Percentiles rank a stretch among this genome's conserved stretches.
phyloP scores from a whole-genome alignment of 2,329 filamentous ascomycete genomes.

The Pseudogymnoascus sp. region DNA sequence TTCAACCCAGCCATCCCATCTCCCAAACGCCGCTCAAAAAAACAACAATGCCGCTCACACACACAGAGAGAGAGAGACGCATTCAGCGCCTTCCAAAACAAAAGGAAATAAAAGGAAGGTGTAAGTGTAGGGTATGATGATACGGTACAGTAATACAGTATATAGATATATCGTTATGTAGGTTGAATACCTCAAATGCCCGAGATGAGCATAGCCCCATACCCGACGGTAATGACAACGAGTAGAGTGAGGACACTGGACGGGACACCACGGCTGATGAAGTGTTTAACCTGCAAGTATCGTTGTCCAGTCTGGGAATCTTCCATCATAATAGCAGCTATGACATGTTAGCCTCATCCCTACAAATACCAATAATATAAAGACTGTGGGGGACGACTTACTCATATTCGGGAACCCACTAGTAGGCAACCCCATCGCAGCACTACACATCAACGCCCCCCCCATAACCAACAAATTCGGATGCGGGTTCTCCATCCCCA shows the following conservation, averaged over 20 bases:
- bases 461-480: constrained; percentile 95
- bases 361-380: too few species aligned
- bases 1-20: not conserved
- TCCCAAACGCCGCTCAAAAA: not conserved
- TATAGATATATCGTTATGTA: constrained; percentile 49
- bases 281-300: constrained; percentile 88
- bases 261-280: constrained; percentile 87
- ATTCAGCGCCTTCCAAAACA: not conserved
- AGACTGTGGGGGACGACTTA: too few species aligned
- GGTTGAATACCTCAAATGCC: not conserved
- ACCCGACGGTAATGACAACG: constrained; percentile 83
- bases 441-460: constrained; percentile 89
- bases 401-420: constrained; percentile 99
- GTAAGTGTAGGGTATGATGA: not conserved
- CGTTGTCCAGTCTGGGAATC: constrained; percentile 82
- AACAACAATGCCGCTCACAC: not conserved
- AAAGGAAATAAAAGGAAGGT: not conserved
- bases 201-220: constrained; percentile 68
- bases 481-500: constrained; percentile 78
- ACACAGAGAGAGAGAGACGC: not conserved
- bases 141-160: not conserved
- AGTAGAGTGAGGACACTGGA: constrained; percentile 72
- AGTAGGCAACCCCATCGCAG: constrained; percentile 94
- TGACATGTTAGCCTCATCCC: constrained; percentile 15
- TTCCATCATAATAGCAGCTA: constrained; percentile 99